Percentiles rank a stretch among this genome's conserved stretches.
Conservation (phyloP, 2,329 filamentous ascomycete species). For the Orbilia blumenaviensis region DNA sequence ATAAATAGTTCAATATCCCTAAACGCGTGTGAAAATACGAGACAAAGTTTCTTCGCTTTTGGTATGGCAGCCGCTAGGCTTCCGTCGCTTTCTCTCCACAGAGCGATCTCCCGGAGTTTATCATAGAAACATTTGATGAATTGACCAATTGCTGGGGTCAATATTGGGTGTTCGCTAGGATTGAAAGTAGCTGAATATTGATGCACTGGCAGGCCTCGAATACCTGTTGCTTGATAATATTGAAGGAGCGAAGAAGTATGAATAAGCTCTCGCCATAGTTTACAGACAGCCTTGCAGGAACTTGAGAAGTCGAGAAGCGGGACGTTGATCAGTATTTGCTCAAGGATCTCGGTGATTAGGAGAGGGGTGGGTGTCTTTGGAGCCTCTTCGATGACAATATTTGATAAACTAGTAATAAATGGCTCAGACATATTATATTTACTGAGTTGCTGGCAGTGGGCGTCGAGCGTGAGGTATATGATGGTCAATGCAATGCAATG, state of each 20-base stretch:
- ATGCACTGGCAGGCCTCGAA: background rate
- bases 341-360: conserved; percentile 22
- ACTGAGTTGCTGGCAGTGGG: too few relatives aligned
- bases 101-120: background rate
- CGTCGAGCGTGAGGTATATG: too few relatives aligned
- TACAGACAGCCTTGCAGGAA: conserved; percentile 23
- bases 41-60: background rate
- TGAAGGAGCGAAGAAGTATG: conserved; percentile 6
- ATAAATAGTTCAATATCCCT: background rate
- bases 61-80: background rate
- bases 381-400: too few relatives aligned
- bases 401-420: too few relatives aligned
- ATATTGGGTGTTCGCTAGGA: background rate
- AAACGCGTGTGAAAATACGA: background rate
- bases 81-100: background rate
- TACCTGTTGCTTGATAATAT: conserved; percentile 17
- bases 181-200: background rate
- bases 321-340: background rate
- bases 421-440: too few relatives aligned
- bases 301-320: conserved; percentile 9
- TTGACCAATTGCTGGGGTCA: background rate
- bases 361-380: too few relatives aligned
- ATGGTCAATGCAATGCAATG: too few relatives aligned
- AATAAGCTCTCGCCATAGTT: conserved; percentile 4
- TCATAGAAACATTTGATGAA: background rate